These are phyloP conservation scores for Arthrobotrys conoides DNA, from an alignment of 2,329 filamentous ascomycete species.

Conservation along the genomic window DNA sequence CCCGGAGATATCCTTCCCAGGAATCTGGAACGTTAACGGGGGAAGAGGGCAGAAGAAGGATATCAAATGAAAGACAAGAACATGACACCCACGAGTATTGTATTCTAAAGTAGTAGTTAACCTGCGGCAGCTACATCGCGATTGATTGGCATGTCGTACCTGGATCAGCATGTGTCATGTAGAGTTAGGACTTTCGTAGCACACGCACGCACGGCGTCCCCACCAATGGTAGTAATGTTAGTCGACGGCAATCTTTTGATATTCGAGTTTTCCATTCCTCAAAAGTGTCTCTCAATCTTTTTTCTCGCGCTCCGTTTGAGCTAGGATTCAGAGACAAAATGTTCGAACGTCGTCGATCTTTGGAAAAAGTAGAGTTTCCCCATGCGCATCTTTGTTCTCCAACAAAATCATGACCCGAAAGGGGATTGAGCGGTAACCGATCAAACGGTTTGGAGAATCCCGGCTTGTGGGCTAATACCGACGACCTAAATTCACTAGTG, in stretches of 20 bases:
- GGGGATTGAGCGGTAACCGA: constrained; percentile 16
- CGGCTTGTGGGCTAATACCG: not conserved
- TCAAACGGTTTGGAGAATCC: constrained; percentile 37
- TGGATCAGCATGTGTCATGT: constrained; percentile 56
- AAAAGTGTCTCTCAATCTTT: no score
- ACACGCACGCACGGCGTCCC: constrained; percentile 24
- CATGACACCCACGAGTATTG: constrained; percentile 9
- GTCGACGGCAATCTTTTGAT: constrained; percentile 29
- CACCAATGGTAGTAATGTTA: not conserved
- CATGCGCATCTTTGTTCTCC: no score
- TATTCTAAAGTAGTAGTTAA: constrained; percentile 6
- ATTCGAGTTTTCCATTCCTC: constrained; percentile 31
- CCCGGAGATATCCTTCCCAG: constrained; percentile 32
- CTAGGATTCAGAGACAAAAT: constrained; percentile 17
- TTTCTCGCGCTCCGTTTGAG: not conserved
- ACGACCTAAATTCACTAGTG: not conserved
- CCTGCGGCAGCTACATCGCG: constrained; percentile 22
- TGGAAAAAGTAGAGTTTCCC: constrained; percentile 7
- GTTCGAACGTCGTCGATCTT: constrained; percentile 10
- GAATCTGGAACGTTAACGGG: constrained; percentile 24
- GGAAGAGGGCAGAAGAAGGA: constrained; percentile 16
- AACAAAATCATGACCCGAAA: constrained; percentile 35
- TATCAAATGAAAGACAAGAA: constrained; percentile 10
- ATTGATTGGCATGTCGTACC: constrained; percentile 56
- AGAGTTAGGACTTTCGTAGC: constrained; percentile 31